A percentile compares a stretch with the other conserved stretches of the same genome.
Evolutionary conservation across 768 basidiomycete genomes (phyloP).

Genomic region (Tylopilus cervinicoccineus): DNA sequence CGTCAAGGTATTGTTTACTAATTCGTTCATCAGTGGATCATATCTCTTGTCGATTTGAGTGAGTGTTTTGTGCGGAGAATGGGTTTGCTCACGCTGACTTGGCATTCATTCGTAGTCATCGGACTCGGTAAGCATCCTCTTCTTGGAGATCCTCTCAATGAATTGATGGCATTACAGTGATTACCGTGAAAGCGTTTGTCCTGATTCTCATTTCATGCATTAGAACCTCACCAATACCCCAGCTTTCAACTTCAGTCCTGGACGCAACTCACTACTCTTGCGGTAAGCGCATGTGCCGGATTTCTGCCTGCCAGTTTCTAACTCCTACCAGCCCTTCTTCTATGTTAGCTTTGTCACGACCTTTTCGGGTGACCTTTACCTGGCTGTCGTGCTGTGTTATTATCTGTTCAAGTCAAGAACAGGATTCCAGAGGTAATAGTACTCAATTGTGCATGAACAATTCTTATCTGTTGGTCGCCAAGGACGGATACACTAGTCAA

Average conservation of each 20-base stretch:
- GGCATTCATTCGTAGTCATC: neutral
- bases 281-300: constrained; percentile 28
- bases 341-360: constrained; percentile 50
- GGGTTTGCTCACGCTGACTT: neutral
- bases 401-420: constrained; percentile 47
- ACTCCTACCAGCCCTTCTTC: constrained; percentile 38
- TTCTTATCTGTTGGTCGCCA: neutral
- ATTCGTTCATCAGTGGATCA: constrained; percentile 26
- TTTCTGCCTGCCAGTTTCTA: neutral
- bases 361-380: constrained; percentile 47
- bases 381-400: constrained; percentile 47
- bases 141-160: neutral
- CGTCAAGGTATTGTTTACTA: neutral
- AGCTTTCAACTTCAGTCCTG: constrained; percentile 41
- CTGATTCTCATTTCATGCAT: neutral
- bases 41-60: constrained; percentile 48
- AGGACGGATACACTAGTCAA: constrained; percentile 52
- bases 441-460: neutral
- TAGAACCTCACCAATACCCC: neutral
- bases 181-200: constrained; percentile 50
- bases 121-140: constrained; percentile 7
- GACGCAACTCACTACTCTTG: constrained; percentile 34
- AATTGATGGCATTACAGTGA: constrained; percentile 32
- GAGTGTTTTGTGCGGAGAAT: constrained; percentile 8
- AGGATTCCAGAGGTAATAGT: constrained; percentile 43